These are phyloP conservation scores for Salix udensis DNA, from an alignment of 345 rosid species.

Conservation along the genomic window DNA sequence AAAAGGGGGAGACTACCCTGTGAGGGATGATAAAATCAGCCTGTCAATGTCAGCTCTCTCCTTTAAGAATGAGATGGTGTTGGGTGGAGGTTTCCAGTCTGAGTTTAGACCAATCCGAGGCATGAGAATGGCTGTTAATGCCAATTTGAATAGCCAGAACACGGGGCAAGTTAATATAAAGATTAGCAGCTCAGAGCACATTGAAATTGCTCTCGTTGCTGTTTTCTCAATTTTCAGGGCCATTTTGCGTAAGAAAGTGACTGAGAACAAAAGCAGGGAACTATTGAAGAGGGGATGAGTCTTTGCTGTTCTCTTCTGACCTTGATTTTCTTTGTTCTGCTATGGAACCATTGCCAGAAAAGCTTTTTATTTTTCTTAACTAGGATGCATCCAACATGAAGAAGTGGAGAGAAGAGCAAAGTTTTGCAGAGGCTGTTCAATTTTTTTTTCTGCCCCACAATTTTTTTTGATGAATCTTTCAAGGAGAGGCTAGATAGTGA, in stretches of 20 bases:
- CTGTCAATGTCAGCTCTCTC: slow-evolving; percentile 63
- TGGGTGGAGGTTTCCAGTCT: slow-evolving; percentile 68
- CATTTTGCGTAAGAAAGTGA: slow-evolving; percentile 41
- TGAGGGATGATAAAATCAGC: slow-evolving; percentile 52
- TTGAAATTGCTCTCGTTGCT: slow-evolving; percentile 66
- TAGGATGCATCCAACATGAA: background rate
- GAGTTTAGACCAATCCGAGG: slow-evolving; percentile 58
- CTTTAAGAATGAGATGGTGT: slow-evolving; percentile 58
- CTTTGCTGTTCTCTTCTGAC: background rate
- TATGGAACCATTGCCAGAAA: background rate
- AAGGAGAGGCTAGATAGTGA: background rate
- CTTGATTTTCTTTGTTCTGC: background rate
- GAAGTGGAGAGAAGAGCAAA: background rate
- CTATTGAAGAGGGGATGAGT: slow-evolving; percentile 40
- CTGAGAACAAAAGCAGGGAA: slow-evolving; percentile 29
- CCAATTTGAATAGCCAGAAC: slow-evolving; percentile 66
- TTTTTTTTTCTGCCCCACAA: background rate
- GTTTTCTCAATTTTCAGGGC: slow-evolving; percentile 51
- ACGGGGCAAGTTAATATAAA: slow-evolving; percentile 69
- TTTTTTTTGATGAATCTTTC: background rate
- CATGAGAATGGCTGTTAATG: slow-evolving; percentile 45
- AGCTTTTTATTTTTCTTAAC: background rate
- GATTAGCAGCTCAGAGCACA: slow-evolving; percentile 62
- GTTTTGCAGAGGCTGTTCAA: background rate
- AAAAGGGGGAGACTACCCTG: slow-evolving; percentile 79